phyloP scores from a whole-genome alignment of 2,329 filamentous ascomycete genomes.

The Dactylella cylindrospora region DNA sequence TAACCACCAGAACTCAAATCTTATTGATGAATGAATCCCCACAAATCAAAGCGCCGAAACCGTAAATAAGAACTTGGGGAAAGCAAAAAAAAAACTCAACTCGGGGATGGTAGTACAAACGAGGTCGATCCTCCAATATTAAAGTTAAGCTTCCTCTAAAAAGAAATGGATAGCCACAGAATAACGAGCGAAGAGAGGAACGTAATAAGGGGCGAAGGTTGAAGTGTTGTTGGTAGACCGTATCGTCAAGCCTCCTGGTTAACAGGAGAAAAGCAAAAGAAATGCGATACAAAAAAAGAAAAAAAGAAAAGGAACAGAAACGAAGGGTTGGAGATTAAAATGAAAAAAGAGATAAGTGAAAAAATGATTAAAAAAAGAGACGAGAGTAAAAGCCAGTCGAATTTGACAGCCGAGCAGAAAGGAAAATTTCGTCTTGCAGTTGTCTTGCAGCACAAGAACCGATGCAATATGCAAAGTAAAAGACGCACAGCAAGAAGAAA shows the following conservation, averaged over 20 bases:
- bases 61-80: background rate
- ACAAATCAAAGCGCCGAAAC: too few species aligned
- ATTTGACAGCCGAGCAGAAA: background rate
- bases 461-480: conserved; percentile 30
- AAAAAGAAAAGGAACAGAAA: conserved; percentile 3
- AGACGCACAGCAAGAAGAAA: conserved; percentile 14
- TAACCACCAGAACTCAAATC: background rate
- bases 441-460: background rate
- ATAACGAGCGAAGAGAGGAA: background rate
- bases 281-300: background rate
- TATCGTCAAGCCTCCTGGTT: too few species aligned
- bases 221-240: conserved; percentile 9
- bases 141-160: background rate
- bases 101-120: background rate
- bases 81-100: background rate
- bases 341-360: conserved; percentile 2
- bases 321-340: background rate
- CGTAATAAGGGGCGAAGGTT: background rate
- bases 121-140: background rate
- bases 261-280: too few species aligned
- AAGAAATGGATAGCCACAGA: background rate
- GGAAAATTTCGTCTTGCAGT: background rate
- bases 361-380: background rate
- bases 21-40: too few species aligned
- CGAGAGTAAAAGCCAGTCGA: background rate